Evolutionary conservation across 2,329 filamentous ascomycete species (phyloP).

Genomic region (Exophiala xenobiotica): DNA sequence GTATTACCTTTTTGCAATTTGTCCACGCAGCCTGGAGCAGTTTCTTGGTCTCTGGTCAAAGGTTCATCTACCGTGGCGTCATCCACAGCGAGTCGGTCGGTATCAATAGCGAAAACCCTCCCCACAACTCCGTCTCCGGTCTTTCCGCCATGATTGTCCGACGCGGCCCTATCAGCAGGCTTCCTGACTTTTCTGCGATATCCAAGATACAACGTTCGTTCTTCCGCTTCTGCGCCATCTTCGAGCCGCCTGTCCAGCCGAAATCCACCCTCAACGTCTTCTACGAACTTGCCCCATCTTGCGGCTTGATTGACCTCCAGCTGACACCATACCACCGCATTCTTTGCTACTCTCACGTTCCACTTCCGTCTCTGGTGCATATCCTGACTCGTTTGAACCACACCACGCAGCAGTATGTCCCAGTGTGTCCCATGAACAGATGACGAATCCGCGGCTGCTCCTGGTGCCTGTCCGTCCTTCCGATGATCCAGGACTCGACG

Average conservation of each 20-base stretch:
- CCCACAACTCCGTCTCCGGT: background rate
- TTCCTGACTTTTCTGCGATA: slow-evolving; percentile 4
- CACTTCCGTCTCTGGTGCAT: slow-evolving; percentile 16
- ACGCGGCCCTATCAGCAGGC: background rate
- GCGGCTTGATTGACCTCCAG: background rate
- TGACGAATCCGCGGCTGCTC: no score
- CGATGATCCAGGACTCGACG: no score
- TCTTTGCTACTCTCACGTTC: slow-evolving; percentile 6
- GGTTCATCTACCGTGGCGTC: no score
- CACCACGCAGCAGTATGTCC: slow-evolving; percentile 13
- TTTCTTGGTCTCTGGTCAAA: no score
- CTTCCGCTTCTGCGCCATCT: background rate
- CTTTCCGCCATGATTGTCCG: background rate
- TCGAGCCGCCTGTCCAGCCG: slow-evolving; percentile 1
- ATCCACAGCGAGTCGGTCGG: no score
- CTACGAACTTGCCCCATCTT: slow-evolving; percentile 5
- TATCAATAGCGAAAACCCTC: no score
- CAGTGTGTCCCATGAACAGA: no score
- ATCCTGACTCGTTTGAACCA: slow-evolving; percentile 1
- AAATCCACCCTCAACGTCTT: slow-evolving; percentile 8
- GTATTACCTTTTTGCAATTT: no score
- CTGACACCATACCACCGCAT: slow-evolving; percentile 15
- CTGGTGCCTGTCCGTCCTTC: no score
- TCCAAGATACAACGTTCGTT: background rate
- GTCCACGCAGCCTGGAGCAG: no score